Conservation (phyloP, 2,329 filamentous ascomycete genomes). For the Xylariales sp. region DNA sequence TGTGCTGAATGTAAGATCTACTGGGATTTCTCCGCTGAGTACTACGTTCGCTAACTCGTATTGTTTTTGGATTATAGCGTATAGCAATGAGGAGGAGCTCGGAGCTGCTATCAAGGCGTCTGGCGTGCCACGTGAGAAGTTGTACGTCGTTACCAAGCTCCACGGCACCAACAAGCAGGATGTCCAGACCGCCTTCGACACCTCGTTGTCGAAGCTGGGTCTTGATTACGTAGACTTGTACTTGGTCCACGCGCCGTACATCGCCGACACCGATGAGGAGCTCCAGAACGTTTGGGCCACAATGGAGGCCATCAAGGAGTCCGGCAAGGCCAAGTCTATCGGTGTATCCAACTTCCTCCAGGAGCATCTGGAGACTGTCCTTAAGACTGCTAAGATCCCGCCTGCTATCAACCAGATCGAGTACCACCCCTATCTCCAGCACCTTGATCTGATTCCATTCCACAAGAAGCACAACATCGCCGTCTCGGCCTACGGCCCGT, state of each 20-base stretch:
- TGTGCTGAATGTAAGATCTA: constrained; percentile 61
- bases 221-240: constrained; percentile 72
- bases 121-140: constrained; percentile 59
- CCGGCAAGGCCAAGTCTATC: constrained; percentile 64
- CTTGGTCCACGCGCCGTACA: constrained; percentile 56
- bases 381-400: constrained; percentile 53
- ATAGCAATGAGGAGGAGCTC: constrained; percentile 65
- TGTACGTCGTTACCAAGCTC: constrained; percentile 65
- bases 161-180: constrained; percentile 32
- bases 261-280: constrained; percentile 40
- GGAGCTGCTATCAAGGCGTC: constrained; percentile 66
- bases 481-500: constrained; percentile 49
- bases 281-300: constrained; percentile 58
- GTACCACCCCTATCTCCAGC: constrained; percentile 72
- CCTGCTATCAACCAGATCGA: constrained; percentile 80
- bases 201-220: constrained; percentile 60
- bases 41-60: neutral
- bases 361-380: constrained; percentile 49
- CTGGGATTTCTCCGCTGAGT: neutral
- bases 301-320: constrained; percentile 61
- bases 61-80: too few species aligned
- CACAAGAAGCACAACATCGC: constrained; percentile 54
- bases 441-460: constrained; percentile 54
- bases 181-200: constrained; percentile 46
- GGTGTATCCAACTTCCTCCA: constrained; percentile 73